Conservation (phyloP, 129 eudicot genomes). For the Cynara cardunculus region DNA sequence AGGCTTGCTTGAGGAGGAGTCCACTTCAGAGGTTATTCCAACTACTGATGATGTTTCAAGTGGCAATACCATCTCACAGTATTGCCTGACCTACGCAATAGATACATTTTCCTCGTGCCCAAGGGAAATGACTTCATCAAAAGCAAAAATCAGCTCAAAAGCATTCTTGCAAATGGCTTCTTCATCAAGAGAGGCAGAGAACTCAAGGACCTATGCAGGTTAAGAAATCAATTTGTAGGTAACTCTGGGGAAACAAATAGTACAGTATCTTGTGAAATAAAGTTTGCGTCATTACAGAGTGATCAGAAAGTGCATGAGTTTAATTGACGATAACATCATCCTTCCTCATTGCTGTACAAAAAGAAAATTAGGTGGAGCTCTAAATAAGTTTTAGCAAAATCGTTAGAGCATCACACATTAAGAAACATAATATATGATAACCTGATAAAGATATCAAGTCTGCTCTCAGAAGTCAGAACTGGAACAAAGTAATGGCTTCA, state of each 20-base stretch:
- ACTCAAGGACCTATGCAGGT: constrained; percentile 55
- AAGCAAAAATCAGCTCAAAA: constrained; percentile 73
- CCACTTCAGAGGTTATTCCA: constrained; percentile 62
- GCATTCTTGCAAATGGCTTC: constrained; percentile 64
- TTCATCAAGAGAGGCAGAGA: constrained; percentile 64
- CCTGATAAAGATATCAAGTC: too few relatives aligned
- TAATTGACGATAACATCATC: too few relatives aligned
- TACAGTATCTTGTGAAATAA: neutral
- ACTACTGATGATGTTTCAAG: too few relatives aligned
- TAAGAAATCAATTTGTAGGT: constrained; percentile 29
- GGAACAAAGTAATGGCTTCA: too few relatives aligned
- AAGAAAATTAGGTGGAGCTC: neutral
- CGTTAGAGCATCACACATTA: neutral
- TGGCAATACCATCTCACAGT: constrained; percentile 98
- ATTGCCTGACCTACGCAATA: constrained; percentile 80
- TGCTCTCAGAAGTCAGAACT: too few relatives aligned
- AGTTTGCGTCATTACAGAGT: neutral
- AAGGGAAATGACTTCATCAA: constrained; percentile 71
- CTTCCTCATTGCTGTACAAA: neutral
- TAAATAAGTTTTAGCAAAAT: neutral
- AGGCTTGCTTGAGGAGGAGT: constrained; percentile 62
- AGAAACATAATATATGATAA: neutral
- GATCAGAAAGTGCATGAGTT: neutral
- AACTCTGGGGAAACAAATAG: neutral
- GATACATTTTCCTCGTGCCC: constrained; percentile 92